Conservation (phyloP, 768 basidiomycete species). For the Leccinum fibrillosum region DNA sequence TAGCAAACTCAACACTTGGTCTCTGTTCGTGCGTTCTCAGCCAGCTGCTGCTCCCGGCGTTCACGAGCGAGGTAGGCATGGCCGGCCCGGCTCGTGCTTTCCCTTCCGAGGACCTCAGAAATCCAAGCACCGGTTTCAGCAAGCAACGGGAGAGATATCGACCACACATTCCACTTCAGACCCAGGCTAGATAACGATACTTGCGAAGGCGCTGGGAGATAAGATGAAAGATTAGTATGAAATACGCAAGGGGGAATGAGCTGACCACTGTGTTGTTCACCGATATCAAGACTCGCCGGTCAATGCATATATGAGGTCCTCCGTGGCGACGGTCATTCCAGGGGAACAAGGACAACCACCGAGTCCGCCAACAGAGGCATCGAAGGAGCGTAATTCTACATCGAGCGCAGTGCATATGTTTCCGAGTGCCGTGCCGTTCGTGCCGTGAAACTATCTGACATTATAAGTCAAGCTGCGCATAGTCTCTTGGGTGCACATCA, state of each 20-base stretch:
- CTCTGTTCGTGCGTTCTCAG: no score
- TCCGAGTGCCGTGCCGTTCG: constrained; percentile 77
- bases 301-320: constrained; percentile 86
- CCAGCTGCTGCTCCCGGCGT: no score
- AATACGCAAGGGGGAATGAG: not conserved
- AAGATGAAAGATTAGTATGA: not conserved
- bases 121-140: no score
- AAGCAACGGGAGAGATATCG: no score
- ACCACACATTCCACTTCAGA: no score
- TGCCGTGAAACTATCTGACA: constrained; percentile 88
- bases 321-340: no score
- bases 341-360: constrained; percentile 97
- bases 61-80: constrained; percentile 27
- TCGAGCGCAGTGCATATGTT: constrained; percentile 71
- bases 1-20: no score
- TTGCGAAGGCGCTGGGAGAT: no score
- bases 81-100: no score
- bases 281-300: constrained; percentile 48
- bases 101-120: no score
- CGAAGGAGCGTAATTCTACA: constrained; percentile 77
- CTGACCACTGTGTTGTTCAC: constrained; percentile 27
- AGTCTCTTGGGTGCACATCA: no score
- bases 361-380: constrained; percentile 81
- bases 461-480: not conserved
- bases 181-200: no score